A percentile compares a stretch with the other conserved stretches of the same genome.
Conservation (phyloP, 2,329 filamentous ascomycete species). For the Didymosphaeria variabile region DNA sequence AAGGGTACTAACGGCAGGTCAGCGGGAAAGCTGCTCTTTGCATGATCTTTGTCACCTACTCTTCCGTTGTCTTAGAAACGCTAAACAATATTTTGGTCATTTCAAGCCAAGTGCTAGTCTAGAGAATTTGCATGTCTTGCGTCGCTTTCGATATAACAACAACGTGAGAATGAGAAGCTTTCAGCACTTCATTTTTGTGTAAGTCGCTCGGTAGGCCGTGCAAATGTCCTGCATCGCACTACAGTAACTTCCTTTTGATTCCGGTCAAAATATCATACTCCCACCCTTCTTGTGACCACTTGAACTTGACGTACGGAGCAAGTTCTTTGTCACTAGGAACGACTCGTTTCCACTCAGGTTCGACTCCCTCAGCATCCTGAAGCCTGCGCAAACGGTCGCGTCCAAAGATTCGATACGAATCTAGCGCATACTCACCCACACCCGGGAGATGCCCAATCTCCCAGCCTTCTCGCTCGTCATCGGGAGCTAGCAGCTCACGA, state of each 20-base stretch:
- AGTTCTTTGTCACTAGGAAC: slow-evolving; percentile 86
- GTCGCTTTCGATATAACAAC: too few species aligned
- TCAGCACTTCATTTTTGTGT: too few species aligned
- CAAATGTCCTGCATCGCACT: neutral
- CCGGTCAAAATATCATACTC: slow-evolving; percentile 80
- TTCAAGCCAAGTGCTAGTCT: too few species aligned
- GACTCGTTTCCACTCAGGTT: slow-evolving; percentile 92
- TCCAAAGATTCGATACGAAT: slow-evolving; percentile 95
- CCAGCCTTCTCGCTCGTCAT: slow-evolving; percentile 64
- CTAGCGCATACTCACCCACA: slow-evolving; percentile 79
- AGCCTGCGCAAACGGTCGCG: slow-evolving; percentile 77
- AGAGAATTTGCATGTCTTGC: too few species aligned
- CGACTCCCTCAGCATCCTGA: slow-evolving; percentile 59
- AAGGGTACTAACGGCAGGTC: neutral
- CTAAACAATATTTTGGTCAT: too few species aligned
- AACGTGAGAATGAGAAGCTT: too few species aligned
- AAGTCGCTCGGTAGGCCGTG: neutral
- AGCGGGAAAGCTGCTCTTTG: neutral
- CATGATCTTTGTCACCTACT: neutral
- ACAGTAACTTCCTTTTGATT: neutral
- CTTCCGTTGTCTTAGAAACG: too few species aligned
- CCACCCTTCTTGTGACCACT: slow-evolving; percentile 89
- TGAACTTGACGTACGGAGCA: slow-evolving; percentile 86
- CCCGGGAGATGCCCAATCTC: slow-evolving; percentile 85
- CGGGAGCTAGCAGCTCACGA: slow-evolving; percentile 50